These are phyloP conservation scores for Cutaneotrichosporon sp. DNA, from an alignment of 1,284 basidiomycete species.

Conservation along the genomic window DNA sequence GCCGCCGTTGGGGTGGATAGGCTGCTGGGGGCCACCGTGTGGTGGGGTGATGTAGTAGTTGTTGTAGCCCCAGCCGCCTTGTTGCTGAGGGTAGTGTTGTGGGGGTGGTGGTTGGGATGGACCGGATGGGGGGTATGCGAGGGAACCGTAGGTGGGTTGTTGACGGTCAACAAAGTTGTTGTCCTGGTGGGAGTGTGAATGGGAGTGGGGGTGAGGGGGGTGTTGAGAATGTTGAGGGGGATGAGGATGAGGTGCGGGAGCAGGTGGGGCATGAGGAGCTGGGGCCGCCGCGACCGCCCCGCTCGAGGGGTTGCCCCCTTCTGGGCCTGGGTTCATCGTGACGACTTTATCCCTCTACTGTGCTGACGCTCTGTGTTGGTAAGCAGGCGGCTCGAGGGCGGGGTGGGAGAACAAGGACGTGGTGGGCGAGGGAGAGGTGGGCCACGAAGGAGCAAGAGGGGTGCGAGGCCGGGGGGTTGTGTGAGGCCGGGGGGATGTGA, in stretches of 20 bases:
- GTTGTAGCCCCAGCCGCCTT: conserved; percentile 16
- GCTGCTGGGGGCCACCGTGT: conserved; percentile 17
- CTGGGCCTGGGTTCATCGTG: conserved; percentile 6
- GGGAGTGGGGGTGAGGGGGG: conserved; percentile 16
- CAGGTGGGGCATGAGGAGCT: background rate
- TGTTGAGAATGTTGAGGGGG: conserved; percentile 10
- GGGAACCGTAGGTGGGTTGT: conserved; percentile 21
- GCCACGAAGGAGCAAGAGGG: conserved; percentile 1
- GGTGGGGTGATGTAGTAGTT: conserved; percentile 19
- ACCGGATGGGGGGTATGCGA: conserved; percentile 22
- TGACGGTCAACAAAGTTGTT: conserved; percentile 10
- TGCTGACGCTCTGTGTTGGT: conserved; percentile 1
- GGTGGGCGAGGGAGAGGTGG: background rate
- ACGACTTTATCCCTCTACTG: background rate
- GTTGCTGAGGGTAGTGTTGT: conserved; percentile 13
- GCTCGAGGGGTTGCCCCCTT: conserved; percentile 15
- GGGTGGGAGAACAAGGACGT: background rate
- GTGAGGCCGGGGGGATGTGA: conserved; percentile 11
- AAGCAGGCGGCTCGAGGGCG: background rate
- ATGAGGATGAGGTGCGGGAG: conserved; percentile 2
- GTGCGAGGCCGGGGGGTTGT: conserved; percentile 2
- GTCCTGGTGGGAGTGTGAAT: conserved; percentile 23
- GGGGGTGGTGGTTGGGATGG: conserved; percentile 20
- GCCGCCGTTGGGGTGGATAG: background rate
- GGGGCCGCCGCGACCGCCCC: conserved; percentile 4